Base-by-base conservation (phyloP, 2,329 filamentous ascomycete species). In the Gnomoniopsis sp. region DNA sequence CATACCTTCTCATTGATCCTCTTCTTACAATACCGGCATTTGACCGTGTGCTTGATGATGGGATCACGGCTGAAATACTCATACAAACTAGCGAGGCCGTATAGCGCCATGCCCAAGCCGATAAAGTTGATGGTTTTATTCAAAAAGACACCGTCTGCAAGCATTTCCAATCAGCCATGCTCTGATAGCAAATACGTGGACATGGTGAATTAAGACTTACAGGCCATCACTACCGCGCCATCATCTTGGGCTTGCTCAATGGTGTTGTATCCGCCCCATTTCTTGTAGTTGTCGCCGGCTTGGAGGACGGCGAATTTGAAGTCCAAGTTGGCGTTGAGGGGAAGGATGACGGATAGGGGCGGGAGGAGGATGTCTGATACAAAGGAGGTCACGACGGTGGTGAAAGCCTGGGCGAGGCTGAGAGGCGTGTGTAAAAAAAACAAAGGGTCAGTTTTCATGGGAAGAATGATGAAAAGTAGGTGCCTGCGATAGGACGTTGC, bases 291-390 rank as follows among this genome's bases (percentile, higher is more conserved):
- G 2, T 83, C 80, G 0, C 88, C 88, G 0, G 75, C 68, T 41
- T 76, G 79, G 30, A 91, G 71, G 7, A 90, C 82, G 0, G 87
- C 83, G 69, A 91, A 91, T 70, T 90, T 90, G 72, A 90, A 84
- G 67, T 89, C 86, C 67, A 91, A 80, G 68, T 91, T 91, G 63
- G 83, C 83, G 65, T 88, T 82, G 57, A 91, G 74, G 51, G 88
- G 88, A 4, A 89, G 80, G 22, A 91, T 74, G 46, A 91, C 74
- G 2, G 88, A 88, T 30, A 91, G 75, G 0, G 88, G 79, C 6
- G 88, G 89, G 62, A 91, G 81, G 49, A 91, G 74, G 36, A 91
- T 82, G 65, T 90, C 87, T 61, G 81, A 84, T 55, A 91, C 87
- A 67, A 91, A 87, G 10, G 85, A 88, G 58, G 87, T 90, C 58